A percentile compares a stretch with the other conserved stretches of the same genome.
Conservation (phyloP, 2,329 filamentous ascomycete genomes). For the Diaporthe citri region DNA sequence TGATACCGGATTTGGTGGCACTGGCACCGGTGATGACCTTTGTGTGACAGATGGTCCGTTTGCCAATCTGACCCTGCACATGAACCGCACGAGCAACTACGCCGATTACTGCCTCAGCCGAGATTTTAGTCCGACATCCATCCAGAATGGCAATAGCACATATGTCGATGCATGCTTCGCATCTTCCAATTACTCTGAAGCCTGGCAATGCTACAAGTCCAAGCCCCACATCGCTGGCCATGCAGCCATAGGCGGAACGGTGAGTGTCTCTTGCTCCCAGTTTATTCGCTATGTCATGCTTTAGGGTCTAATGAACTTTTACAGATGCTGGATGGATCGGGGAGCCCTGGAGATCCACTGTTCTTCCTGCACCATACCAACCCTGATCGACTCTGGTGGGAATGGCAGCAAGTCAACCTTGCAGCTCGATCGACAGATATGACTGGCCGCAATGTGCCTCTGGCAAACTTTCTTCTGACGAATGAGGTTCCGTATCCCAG, state of each 20-base stretch:
- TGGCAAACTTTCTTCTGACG: neutral
- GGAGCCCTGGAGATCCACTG: slow-evolving; percentile 54
- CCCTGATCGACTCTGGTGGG: slow-evolving; percentile 48
- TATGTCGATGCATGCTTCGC: slow-evolving; percentile 15
- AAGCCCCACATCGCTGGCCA: slow-evolving; percentile 44
- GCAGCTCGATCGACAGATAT: slow-evolving; percentile 44
- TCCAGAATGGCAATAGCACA: neutral
- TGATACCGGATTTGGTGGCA: slow-evolving; percentile 50
- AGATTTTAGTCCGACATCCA: slow-evolving; percentile 13
- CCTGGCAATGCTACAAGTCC: slow-evolving; percentile 41
- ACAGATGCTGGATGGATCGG: slow-evolving; percentile 42
- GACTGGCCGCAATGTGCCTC: slow-evolving; percentile 42
- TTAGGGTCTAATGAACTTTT: neutral
- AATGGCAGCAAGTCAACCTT: slow-evolving; percentile 46
- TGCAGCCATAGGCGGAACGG: slow-evolving; percentile 41
- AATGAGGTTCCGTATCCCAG: slow-evolving; percentile 4
- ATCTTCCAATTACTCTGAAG: slow-evolving; percentile 29
- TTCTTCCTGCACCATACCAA: slow-evolving; percentile 49
- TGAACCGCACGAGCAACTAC: slow-evolving; percentile 19
- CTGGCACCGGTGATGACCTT: slow-evolving; percentile 42
- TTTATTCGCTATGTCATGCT: neutral
- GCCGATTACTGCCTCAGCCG: slow-evolving; percentile 19
- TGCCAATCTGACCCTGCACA: slow-evolving; percentile 48
- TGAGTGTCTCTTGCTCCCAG: neutral
- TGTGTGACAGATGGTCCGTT: slow-evolving; percentile 53